Base-by-base conservation (phyloP, 768 basidiomycete genomes). In the Russula brevipes region DNA sequence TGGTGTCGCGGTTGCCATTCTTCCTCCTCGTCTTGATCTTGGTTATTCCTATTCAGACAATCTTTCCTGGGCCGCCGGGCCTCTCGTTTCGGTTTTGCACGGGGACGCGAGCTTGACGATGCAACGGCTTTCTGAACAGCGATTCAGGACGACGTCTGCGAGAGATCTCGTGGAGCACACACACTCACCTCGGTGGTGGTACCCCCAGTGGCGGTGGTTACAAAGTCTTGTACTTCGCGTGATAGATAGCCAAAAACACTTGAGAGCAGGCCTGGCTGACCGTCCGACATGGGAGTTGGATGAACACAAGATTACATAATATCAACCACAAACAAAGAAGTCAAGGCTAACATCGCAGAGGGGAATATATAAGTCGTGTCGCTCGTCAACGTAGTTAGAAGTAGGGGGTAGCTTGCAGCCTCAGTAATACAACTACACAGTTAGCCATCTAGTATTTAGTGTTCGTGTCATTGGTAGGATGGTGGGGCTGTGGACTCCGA, bases 241-340 rank as follows among this genome's bases (percentile, higher is more conserved):
- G 88, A 83, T 5, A 92, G 82, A 71, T 85, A 89, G 71, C 75
- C 80, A 66, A 90, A 78, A 5, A 91, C 85, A 65, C 83, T 84
- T 0, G 85, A 82, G 24, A 89, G 67, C 2, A 87, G 68, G 46
- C 85, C 82, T 51, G 54, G 59, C 31, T 54, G 61, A 54, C 44
- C 35, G 19, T 54, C 9, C 8, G 59, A 66, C 53, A 61, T 60
- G 55, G 45, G 7, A 35, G 60, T 52, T 6, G 5, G 11, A 55
- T n/a, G 14, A 53, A 63, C 57, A 49, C 33, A 8, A n/a, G 47
- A 49, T 64, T 64, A 64, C 63, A 55, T 64, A 64, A 64, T 63
- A 49, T 50, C 42, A 19, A 16, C 31, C 63, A 64, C 63, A 54
- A 59, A 31, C 24, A 41, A 8, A 42, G 5, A 12, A 16, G 10